Percentiles rank a stretch among this genome's conserved stretches.
phyloP scores from a whole-genome alignment of 140 eudicot species.

The Cichorium intybus region DNA sequence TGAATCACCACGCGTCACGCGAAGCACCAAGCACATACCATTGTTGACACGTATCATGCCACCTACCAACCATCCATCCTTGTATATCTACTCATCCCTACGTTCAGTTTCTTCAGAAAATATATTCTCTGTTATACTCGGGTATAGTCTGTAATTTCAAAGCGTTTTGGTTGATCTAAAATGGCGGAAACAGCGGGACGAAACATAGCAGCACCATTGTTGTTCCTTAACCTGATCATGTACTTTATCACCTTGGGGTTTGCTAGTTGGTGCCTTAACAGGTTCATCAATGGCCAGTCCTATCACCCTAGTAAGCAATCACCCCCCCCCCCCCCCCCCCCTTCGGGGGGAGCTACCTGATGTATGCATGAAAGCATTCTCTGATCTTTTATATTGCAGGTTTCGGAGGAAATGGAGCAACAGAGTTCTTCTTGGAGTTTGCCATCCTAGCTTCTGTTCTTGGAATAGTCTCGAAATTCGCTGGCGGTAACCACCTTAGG shows the following conservation, averaged over 20 bases:
- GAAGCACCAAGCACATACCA: background rate
- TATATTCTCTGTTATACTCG: background rate
- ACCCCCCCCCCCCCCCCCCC: background rate
- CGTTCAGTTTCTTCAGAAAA: background rate
- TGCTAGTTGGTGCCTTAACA: slow-evolving; percentile 79
- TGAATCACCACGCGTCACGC: background rate
- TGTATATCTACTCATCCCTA: background rate
- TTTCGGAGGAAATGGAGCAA: slow-evolving; percentile 86
- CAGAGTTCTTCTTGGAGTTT: slow-evolving; percentile 51
- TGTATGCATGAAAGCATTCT: background rate
- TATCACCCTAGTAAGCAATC: slow-evolving; percentile 61
- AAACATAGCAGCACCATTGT: slow-evolving; percentile 70
- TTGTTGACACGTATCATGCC: background rate
- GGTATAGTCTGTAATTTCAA: background rate
- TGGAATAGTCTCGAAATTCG: slow-evolving; percentile 63
- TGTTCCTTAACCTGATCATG: slow-evolving; percentile 68
- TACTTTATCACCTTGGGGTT: slow-evolving; percentile 56
- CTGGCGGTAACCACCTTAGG: slow-evolving; percentile 69
- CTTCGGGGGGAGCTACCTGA: background rate
- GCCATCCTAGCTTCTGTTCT: slow-evolving; percentile 61
- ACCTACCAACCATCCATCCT: slow-evolving; percentile 5
- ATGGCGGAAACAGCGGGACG: slow-evolving; percentile 66
- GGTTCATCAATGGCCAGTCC: slow-evolving; percentile 62
- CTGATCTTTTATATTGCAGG: slow-evolving; percentile 30
- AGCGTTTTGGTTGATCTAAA: background rate